phyloP scores from a whole-genome alignment of 257 asterid species.

The Mentha longifolia region DNA sequence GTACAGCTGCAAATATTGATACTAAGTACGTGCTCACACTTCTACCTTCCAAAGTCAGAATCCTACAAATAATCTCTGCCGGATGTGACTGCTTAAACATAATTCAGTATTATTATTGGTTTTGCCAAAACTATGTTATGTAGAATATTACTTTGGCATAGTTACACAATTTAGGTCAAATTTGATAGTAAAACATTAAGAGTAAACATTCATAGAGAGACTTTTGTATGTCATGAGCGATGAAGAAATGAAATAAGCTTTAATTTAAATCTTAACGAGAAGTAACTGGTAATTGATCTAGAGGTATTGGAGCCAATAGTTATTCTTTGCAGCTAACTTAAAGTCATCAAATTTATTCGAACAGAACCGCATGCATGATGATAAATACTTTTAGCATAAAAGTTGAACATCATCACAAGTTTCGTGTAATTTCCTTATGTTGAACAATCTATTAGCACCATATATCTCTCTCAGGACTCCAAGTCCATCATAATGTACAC shows the following conservation, averaged over 20 bases:
- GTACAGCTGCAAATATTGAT: too few species aligned
- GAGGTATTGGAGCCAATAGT: neutral
- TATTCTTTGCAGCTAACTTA: neutral
- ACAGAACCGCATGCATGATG: conserved; percentile 6
- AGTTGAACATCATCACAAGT: neutral
- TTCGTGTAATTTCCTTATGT: conserved; percentile 8
- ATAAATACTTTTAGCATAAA: neutral
- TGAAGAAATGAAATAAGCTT: neutral
- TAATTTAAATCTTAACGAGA: neutral
- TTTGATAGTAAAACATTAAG: neutral
- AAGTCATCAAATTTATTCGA: neutral
- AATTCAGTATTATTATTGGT: neutral
- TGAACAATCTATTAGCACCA: neutral
- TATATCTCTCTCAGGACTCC: conserved; percentile 11
- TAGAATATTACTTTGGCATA: neutral
- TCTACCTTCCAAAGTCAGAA: too few species aligned
- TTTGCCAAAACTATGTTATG: conserved; percentile 9
- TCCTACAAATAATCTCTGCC: too few species aligned
- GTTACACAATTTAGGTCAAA: neutral
- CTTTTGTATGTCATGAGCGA: neutral
- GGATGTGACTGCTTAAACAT: neutral
- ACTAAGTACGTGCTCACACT: too few species aligned
- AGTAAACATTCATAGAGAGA: neutral
- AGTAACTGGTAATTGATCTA: neutral
- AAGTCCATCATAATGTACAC: conserved; percentile 14